These are phyloP conservation scores for Bauhinia variegata DNA, from an alignment of 306 rosid species.

Conservation along the genomic window DNA sequence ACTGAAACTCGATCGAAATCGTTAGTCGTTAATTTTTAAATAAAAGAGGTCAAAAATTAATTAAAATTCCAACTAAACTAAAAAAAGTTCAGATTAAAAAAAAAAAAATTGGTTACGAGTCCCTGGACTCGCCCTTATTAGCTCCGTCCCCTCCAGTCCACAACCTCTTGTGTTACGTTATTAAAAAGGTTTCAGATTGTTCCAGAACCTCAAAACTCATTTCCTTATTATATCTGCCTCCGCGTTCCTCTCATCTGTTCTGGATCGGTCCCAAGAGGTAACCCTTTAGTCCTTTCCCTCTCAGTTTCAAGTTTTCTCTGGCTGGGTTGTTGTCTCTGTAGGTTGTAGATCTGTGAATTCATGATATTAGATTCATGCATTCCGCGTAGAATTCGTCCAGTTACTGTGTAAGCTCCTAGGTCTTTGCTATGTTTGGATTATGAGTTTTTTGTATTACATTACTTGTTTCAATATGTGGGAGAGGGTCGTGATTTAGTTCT, in stretches of 20 bases:
- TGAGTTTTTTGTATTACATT: no score
- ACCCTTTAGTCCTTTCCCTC: conserved; percentile 7
- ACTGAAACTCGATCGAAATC: conserved; percentile 1
- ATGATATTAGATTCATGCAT: conserved; percentile 31
- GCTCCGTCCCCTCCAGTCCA: not conserved
- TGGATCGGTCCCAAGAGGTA: conserved; percentile 39
- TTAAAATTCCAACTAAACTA: not conserved
- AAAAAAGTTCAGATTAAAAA: no score
- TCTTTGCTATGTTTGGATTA: not conserved
- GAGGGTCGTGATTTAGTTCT: no score
- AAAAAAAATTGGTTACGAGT: conserved; percentile 44
- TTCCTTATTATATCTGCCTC: not conserved
- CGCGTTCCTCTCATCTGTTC: not conserved
- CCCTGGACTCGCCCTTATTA: conserved; percentile 38
- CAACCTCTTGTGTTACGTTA: not conserved
- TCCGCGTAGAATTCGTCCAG: not conserved
- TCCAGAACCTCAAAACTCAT: conserved; percentile 30
- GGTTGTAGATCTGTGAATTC: conserved; percentile 55
- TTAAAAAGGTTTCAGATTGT: conserved; percentile 28
- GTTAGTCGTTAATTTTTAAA: not conserved
- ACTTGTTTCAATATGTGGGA: no score
- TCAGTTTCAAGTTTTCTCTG: not conserved
- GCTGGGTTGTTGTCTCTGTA: not conserved
- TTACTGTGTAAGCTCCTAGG: not conserved
- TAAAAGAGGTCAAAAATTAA: not conserved